Evolutionary conservation across 768 basidiomycete genomes (phyloP).

Genomic region (Hortiboletus flavorubellus): DNA sequence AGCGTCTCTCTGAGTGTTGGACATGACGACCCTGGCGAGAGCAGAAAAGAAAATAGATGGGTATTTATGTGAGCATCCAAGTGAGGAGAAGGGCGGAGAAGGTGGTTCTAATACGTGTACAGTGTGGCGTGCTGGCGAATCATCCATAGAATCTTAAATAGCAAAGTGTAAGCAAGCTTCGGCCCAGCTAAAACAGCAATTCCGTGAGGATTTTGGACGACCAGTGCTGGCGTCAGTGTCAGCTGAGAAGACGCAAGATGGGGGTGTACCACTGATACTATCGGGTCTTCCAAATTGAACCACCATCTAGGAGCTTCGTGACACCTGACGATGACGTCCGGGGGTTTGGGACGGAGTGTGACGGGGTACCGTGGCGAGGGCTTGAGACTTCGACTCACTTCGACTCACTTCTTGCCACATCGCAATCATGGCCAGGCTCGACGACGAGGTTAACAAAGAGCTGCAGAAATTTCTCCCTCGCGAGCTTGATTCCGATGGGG

Average conservation of each 20-base stretch:
- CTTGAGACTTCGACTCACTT: too few species aligned
- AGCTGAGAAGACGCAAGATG: neutral
- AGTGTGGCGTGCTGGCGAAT: neutral
- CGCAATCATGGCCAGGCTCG: too few species aligned
- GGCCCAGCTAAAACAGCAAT: neutral
- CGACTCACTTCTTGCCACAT: too few species aligned
- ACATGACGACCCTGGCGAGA: slow-evolving; percentile 13
- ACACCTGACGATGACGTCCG: neutral
- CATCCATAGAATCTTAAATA: neutral
- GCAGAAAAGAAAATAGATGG: neutral
- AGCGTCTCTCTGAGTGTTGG: slow-evolving; percentile 13
- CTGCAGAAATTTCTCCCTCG: too few species aligned
- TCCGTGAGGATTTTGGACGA: neutral
- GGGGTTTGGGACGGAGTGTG: too few species aligned
- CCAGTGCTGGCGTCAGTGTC: neutral
- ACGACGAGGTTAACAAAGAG: too few species aligned
- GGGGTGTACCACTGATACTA: neutral
- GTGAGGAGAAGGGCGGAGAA: neutral
- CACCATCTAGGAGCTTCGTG: neutral
- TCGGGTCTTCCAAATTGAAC: neutral
- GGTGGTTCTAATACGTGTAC: neutral
- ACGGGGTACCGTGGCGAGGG: too few species aligned
- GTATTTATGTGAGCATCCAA: slow-evolving; percentile 2
- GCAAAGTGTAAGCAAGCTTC: neutral
- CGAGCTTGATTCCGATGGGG: too few species aligned